Evolutionary conservation across 805 yeast species (phyloP).

Genomic region (Wickerhamiella qilinensis): DNA sequence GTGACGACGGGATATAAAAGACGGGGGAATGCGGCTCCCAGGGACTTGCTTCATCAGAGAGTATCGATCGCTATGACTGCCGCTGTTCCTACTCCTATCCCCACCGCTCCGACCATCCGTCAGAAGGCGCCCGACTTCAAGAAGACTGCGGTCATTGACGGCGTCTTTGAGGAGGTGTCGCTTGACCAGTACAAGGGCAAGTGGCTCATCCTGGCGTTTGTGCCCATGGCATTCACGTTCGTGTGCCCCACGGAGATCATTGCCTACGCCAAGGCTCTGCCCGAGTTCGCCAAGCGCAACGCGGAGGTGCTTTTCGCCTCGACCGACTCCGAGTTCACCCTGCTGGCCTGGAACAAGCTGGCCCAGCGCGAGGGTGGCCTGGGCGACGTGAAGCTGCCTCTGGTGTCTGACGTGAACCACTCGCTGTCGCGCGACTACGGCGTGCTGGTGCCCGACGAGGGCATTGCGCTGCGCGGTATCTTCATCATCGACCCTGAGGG

Average conservation of each 20-base stretch:
- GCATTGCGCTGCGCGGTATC: constrained; percentile 95
- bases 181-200: constrained; percentile 94
- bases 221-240: constrained; percentile 98
- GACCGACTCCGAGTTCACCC: constrained; percentile 95
- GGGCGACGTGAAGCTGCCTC: constrained; percentile 88
- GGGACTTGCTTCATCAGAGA: no score
- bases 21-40: no score
- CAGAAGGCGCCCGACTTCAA: constrained; percentile 78
- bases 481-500: constrained; percentile 97
- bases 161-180: constrained; percentile 86
- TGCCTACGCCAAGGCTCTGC: constrained; percentile 92
- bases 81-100: background rate
- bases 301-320: constrained; percentile 89
- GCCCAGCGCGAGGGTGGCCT: constrained; percentile 97
- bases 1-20: no score
- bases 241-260: constrained; percentile 99
- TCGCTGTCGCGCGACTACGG: constrained; percentile 89
- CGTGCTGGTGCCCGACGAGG: constrained; percentile 91
- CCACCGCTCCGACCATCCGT: constrained; percentile 5
- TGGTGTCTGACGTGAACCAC: constrained; percentile 95
- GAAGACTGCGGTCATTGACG: constrained; percentile 95
- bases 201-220: constrained; percentile 93
- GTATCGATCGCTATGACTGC: no score
- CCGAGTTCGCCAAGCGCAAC: constrained; percentile 74
- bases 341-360: constrained; percentile 96